phyloP scores from a whole-genome alignment of 805 yeast genomes.

The Sugiyamaella lignohabitans region DNA sequence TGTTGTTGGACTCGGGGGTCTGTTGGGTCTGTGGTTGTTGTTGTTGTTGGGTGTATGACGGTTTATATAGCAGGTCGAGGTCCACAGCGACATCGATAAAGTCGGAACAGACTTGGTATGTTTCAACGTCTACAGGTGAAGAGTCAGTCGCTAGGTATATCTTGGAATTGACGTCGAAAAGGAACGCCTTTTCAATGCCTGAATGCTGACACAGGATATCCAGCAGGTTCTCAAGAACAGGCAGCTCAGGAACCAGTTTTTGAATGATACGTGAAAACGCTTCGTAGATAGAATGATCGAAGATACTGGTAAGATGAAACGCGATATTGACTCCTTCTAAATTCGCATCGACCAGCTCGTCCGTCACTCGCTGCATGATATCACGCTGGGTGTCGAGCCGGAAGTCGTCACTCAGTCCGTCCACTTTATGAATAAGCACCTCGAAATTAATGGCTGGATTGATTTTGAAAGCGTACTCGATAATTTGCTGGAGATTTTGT shows the following conservation, averaged over 20 bases:
- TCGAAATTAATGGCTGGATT: slow-evolving; percentile 85
- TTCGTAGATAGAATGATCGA: slow-evolving; percentile 93
- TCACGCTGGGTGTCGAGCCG: slow-evolving; percentile 92
- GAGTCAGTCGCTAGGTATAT: slow-evolving; percentile 95
- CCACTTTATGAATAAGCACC: slow-evolving; percentile 91
- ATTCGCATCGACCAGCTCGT: slow-evolving; percentile 83
- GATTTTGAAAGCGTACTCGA: slow-evolving; percentile 77
- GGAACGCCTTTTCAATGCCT: slow-evolving; percentile 84
- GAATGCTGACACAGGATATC: slow-evolving; percentile 85
- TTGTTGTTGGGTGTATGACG: slow-evolving; percentile 2
- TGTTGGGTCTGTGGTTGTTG: too few species aligned
- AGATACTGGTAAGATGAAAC: slow-evolving; percentile 86
- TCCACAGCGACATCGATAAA: slow-evolving; percentile 93
- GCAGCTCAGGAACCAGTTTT: slow-evolving; percentile 80
- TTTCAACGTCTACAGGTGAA: slow-evolving; percentile 89
- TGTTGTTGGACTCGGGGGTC: background rate
- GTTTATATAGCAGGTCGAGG: slow-evolving; percentile 44
- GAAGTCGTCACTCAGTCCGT: slow-evolving; percentile 90
- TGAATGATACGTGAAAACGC: slow-evolving; percentile 92
- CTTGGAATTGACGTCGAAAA: slow-evolving; percentile 87
- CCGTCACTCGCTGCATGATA: slow-evolving; percentile 92
- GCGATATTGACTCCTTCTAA: slow-evolving; percentile 86
- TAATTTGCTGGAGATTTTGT: slow-evolving; percentile 79
- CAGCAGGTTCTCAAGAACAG: slow-evolving; percentile 78
- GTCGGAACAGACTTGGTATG: slow-evolving; percentile 95